These are phyloP conservation scores for Gillenia trifoliata DNA, from an alignment of 306 rosid species.

Conservation along the genomic window DNA sequence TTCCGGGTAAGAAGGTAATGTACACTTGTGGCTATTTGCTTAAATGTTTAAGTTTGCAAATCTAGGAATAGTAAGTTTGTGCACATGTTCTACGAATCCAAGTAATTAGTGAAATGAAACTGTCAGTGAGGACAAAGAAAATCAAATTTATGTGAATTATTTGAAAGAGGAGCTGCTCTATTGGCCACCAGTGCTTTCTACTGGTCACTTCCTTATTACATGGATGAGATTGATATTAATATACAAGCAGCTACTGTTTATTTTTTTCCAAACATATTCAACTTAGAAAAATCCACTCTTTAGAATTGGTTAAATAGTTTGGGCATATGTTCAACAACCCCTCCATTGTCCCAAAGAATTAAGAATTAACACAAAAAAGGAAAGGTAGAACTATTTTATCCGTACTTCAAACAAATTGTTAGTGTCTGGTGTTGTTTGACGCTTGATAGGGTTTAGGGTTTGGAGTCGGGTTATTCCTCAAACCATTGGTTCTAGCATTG, in stretches of 20 bases:
- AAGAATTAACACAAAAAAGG: not conserved
- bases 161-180: not conserved
- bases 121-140: not conserved
- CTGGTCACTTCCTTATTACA: not conserved
- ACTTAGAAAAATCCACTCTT: not conserved
- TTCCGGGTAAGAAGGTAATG: constrained; percentile 99
- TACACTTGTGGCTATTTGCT: constrained; percentile 19
- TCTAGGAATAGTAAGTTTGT: not conserved
- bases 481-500: not conserved
- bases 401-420: not conserved
- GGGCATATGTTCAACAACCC: not conserved
- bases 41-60: not conserved
- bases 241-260: not conserved
- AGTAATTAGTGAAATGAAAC: too few species aligned
- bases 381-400: not conserved
- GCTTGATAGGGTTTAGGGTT: not conserved
- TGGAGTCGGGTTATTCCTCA: not conserved
- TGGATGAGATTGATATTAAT: too few species aligned
- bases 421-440: not conserved
- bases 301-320: not conserved
- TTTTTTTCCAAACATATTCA: not conserved
- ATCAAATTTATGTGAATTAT: not conserved
- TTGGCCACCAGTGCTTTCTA: not conserved
- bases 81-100: not conserved
- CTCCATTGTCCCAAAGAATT: not conserved